Evolutionary conservation across 768 basidiomycete genomes (phyloP), one percentile per base, ranked within the genome.

Genomic region (Gloeophyllum trabeum): DNA sequence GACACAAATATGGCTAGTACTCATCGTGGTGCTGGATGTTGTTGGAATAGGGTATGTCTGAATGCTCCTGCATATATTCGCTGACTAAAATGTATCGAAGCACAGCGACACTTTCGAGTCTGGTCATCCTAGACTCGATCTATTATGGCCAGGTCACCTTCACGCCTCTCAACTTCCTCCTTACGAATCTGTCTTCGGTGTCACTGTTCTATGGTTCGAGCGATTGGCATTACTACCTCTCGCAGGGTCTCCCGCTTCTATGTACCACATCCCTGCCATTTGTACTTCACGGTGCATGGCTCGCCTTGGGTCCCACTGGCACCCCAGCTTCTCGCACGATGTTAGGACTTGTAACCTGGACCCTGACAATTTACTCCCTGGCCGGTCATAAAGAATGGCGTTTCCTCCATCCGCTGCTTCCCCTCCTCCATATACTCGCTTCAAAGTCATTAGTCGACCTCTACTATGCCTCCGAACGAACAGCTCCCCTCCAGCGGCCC

Each of bases 381-480:
- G 70, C 85, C 2, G 81, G 84, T 1, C 96, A 99, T 65, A 98
- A 98, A 53, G 96, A 99, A 67, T 97, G 92, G 91, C 73, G 96
- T 5, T 98, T 99, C 63, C 64, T 98, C 5, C 93, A 97, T 49
- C 92, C 94, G 0, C 57, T 97, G 16, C 67, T 98, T 3, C 93
- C 96, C 1, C 60, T 90, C 23, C 62, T 94, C 30, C 81, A 96
- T 50, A 49, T 92, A 18, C 70, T 96, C 46, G 83, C 85, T 7
- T 69, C 89, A 0, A 77, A 76, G 47, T 77, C 85, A 1, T 61
- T 94, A 4, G 66, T 76, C 25, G 75, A 78, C 43, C 50, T 70
- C 2, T 67, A 63, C 28, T 48, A 13, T 20, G 42, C 41, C 7
- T 5, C 28, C 18, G 21, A 41, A 21, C 18, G n/a, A n/a, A n/a